A percentile compares a stretch with the other conserved stretches of the same genome.
Conservation (phyloP, 73 alveolate species). For the Uronychia binucleata region DNA sequence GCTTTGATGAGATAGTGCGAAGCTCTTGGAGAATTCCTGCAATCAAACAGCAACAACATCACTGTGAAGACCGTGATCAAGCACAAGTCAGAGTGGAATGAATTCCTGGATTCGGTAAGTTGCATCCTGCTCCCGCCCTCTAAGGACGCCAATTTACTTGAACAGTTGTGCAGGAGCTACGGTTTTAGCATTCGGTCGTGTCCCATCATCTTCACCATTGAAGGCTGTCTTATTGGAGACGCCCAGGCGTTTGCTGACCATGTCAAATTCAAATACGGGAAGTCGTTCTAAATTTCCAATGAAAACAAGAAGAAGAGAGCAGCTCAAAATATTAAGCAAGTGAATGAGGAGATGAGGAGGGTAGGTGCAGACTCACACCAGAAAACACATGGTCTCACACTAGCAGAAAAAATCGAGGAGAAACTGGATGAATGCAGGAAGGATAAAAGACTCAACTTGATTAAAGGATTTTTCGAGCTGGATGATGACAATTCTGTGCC, state of each 20-base stretch:
- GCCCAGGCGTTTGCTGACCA: conserved; percentile 57
- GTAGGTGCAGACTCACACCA: background rate
- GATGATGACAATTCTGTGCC: background rate
- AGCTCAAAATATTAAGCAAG: conserved; percentile 27
- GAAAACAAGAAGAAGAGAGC: conserved; percentile 59
- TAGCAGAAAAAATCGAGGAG: conserved; percentile 41
- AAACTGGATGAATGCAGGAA: conserved; percentile 22
- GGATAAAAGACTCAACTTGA: conserved; percentile 24
- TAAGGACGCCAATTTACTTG: background rate
- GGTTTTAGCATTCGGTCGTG: conserved; percentile 65
- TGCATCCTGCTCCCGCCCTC: background rate
- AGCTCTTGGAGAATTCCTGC: conserved; percentile 49
- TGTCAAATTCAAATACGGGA: conserved; percentile 48
- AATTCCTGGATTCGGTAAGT: conserved; percentile 50
- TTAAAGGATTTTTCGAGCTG: conserved; percentile 37
- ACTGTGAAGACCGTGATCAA: conserved; percentile 44
- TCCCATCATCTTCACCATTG: conserved; percentile 69
- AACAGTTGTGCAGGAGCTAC: conserved; percentile 41
- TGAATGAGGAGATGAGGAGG: conserved; percentile 60
- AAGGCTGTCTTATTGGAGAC: conserved; percentile 75
- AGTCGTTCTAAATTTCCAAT: conserved; percentile 43
- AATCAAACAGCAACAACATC: conserved; percentile 31
- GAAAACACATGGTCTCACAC: conserved; percentile 52
- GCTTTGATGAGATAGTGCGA: conserved; percentile 35
- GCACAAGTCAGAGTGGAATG: conserved; percentile 68